phyloP scores from a whole-genome alignment of 805 yeast genomes.

The Candida ipomoeae region DNA sequence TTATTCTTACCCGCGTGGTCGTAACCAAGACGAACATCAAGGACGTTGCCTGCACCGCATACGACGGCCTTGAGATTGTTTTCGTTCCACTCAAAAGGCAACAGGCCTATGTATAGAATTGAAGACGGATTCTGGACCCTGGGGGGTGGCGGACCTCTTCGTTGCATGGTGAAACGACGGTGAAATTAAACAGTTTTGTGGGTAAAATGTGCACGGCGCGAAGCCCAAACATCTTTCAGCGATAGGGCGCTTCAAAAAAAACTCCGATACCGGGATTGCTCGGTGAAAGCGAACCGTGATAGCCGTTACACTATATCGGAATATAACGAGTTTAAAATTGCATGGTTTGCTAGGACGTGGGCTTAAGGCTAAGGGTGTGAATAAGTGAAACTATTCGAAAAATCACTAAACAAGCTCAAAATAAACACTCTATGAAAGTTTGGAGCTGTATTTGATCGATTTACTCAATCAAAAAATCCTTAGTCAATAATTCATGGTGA shows the following conservation, averaged over 20 bases:
- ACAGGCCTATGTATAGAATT: constrained; percentile 55
- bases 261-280: constrained; percentile 81
- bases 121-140: constrained; percentile 24
- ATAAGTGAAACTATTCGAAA: too few species aligned
- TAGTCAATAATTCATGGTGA: too few species aligned
- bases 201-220: neutral
- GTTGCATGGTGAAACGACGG: constrained; percentile 4
- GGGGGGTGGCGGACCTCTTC: constrained; percentile 8
- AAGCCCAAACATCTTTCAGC: neutral
- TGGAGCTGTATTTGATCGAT: neutral
- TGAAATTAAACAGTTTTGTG: neutral
- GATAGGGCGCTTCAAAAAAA: constrained; percentile 8
- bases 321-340: neutral
- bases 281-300: constrained; percentile 84
- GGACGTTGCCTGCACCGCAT: constrained; percentile 69
- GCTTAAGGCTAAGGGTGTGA: too few species aligned
- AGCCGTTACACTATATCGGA: constrained; percentile 82
- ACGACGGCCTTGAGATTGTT: constrained; percentile 57
- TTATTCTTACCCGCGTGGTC: constrained; percentile 57
- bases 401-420: too few species aligned
- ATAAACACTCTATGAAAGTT: too few species aligned
- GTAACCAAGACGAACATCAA: constrained; percentile 61
- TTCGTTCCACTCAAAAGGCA: constrained; percentile 72
- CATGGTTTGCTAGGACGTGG: neutral
- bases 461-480: too few species aligned